Base-by-base conservation (phyloP, 306 rosid species). In the Vigna mungo region DNA sequence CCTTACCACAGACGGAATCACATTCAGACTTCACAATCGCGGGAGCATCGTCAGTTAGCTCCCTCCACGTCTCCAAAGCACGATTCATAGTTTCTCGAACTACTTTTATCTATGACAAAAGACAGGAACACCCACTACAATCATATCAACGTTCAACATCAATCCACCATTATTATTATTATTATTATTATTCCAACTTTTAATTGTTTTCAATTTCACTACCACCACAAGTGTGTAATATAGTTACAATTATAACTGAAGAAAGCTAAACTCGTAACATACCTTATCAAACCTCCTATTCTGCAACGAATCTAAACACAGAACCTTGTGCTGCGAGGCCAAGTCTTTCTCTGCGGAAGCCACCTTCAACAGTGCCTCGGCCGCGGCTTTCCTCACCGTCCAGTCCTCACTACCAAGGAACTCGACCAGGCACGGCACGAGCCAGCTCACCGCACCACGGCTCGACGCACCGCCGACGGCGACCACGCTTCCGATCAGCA, bases 231-330 rank as follows among this genome's bases (percentile, higher is more conserved):
- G 25, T 7, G 23, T 15, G 36, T 16, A 7, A 15, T 54, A 53
- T 54, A 77, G 44, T 69, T 63, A 53, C 30, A 77, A 53, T 69
- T 6, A 56, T 6, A 18, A 44, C 49, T 69, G 59, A 47, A 71
- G 14, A 48, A 59, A 36, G 9, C 25, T 49, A 32, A 51, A 7
- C n/a, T 61, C n/a, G 23, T 32, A 15, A 32, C 34, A 41, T 61
- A 92, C 99, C 97, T 92, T 96, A 80, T 96, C 99, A 71, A 96
- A 96, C 86, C 90, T 88, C 56, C 97, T 89, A 79, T 85, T 91
- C 74, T 96, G 97, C 85, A 96, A 81, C 1, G 94, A 85, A 83
- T 73, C 93, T 77, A 96, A 43, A 75, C 99, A 96, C 65, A 72
- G 53, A 75, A 72, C 82, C 81, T 75, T 96, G 65, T 87, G 85